Percentiles rank a stretch among this genome's conserved stretches.
phyloP scores from a whole-genome alignment of 345 rosid species.

The Populus tremula region DNA sequence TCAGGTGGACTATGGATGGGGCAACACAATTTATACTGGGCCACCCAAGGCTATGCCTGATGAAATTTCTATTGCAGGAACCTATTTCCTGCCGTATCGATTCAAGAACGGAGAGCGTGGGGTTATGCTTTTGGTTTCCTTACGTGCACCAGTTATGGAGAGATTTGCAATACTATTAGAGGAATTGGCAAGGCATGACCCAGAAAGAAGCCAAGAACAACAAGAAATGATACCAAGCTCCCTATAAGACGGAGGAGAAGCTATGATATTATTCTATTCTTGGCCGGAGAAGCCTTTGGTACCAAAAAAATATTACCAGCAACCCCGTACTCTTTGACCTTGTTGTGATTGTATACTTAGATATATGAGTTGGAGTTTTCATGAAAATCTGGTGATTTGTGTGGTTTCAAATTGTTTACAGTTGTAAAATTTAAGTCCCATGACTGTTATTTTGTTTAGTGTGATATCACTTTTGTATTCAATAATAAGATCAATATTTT shows the following conservation, averaged over 20 bases:
- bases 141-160: slow-evolving; percentile 14
- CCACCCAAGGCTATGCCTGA: slow-evolving; percentile 14
- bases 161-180: neutral
- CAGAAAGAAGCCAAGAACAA: neutral
- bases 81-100: neutral
- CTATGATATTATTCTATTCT: neutral
- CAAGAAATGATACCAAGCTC: neutral
- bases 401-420: neutral
- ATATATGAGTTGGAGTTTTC: neutral
- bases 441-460: neutral
- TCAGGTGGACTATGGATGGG: slow-evolving; percentile 36
- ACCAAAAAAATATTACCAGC: no score
- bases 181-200: neutral
- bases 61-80: slow-evolving; percentile 1
- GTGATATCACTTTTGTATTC: neutral
- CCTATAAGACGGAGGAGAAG: neutral
- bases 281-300: no score
- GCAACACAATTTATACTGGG: slow-evolving; percentile 21
- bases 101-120: slow-evolving; percentile 19
- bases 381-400: no score
- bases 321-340: no score
- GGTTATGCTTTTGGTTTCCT: slow-evolving; percentile 11
- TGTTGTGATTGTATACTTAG: no score
- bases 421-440: neutral
- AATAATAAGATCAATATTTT: neutral